Conservation (phyloP, 306 rosid species). For the Hylodesmum podocarpum region DNA sequence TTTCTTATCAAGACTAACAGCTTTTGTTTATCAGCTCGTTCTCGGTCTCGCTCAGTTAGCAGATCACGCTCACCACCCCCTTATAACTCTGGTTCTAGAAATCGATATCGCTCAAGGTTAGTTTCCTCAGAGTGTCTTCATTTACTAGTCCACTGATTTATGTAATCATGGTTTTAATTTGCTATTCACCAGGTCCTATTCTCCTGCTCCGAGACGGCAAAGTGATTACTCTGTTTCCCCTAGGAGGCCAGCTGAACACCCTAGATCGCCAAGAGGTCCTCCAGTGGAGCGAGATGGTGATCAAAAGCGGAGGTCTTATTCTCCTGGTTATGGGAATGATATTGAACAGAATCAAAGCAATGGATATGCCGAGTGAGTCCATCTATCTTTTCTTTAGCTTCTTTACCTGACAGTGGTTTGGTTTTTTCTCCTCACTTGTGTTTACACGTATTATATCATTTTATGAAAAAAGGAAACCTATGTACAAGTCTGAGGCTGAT, state of each 20-base stretch:
- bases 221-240: constrained; percentile 83
- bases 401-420: neutral
- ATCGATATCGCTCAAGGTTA: constrained; percentile 84
- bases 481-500: constrained; percentile 57
- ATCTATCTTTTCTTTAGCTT: neutral
- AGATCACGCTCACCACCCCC: constrained; percentile 86
- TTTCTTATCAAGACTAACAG: constrained; percentile 6
- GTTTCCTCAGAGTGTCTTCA: constrained; percentile 11
- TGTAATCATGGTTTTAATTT: constrained; percentile 15
- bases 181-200: constrained; percentile 64
- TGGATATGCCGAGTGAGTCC: constrained; percentile 65
- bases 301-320: constrained; percentile 66
- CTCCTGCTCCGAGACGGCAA: constrained; percentile 85
- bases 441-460: constrained; percentile 5
- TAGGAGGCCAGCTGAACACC: constrained; percentile 62
- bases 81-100: constrained; percentile 74
- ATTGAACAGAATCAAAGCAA: constrained; percentile 52
- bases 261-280: constrained; percentile 79
- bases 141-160: neutral
- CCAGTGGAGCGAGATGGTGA: constrained; percentile 63
- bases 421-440: neutral
- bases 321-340: constrained; percentile 71
- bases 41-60: constrained; percentile 82
- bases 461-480: constrained; percentile 54
- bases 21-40: constrained; percentile 54